Conservation (phyloP, 1,284 basidiomycete species). For the Phenoliferia sp. region DNA sequence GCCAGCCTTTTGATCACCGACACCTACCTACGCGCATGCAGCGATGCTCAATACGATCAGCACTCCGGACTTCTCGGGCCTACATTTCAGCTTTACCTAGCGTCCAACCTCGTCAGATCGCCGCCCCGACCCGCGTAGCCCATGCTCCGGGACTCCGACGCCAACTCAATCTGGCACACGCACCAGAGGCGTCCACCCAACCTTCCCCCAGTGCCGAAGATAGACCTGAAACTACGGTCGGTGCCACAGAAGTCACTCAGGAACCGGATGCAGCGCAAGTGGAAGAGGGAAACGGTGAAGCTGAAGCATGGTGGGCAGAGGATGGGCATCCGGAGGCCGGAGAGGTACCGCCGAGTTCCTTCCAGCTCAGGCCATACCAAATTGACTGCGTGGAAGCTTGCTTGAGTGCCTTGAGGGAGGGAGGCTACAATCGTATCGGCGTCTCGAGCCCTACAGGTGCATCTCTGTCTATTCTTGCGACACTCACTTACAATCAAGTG, state of each 20-base stretch:
- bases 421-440: constrained; percentile 34
- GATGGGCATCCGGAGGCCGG: constrained; percentile 51
- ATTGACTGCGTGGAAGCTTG: constrained; percentile 77
- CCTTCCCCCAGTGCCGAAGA: not conserved
- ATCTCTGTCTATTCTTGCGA: not conserved
- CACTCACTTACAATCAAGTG: no score
- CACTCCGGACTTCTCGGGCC: no score
- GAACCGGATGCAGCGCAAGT: not conserved
- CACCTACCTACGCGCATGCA: no score
- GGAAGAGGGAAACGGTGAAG: not conserved
- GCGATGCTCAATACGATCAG: no score
- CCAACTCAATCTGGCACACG: no score
- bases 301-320: constrained; percentile 46
- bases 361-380: constrained; percentile 67
- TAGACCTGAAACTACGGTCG: not conserved
- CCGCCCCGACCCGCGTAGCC: no score
- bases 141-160: no score
- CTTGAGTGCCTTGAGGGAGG: constrained; percentile 61
- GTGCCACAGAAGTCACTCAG: not conserved
- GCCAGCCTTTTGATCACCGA: no score
- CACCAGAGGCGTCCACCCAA: no score
- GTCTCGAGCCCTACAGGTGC: constrained; percentile 25
- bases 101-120: no score
- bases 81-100: no score
- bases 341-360: not conserved